These are phyloP conservation scores for Pyrenula aspistea DNA, from an alignment of 495 filamentous ascomycete species.

Conservation along the genomic window DNA sequence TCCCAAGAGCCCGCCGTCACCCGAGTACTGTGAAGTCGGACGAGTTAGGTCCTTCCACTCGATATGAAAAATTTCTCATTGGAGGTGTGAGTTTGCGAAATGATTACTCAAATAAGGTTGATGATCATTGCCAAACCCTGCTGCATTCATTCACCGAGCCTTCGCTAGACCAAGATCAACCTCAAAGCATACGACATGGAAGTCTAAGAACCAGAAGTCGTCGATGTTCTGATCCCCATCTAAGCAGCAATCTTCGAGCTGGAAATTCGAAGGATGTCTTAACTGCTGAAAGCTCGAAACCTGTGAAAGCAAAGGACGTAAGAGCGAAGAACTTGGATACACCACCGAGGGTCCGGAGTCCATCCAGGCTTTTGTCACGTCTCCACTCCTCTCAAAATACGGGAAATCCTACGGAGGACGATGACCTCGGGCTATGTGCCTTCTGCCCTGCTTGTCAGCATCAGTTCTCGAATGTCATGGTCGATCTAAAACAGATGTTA, in stretches of 20 bases:
- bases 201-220: not conserved
- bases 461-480: not conserved
- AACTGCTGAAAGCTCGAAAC: not conserved
- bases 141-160: not conserved
- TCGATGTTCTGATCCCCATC: no score
- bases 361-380: not conserved
- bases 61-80: not conserved
- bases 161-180: not conserved
- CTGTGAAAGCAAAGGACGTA: no score
- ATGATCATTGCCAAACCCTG: not conserved
- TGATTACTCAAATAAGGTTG: not conserved
- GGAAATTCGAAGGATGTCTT: no score
- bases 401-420: not conserved
- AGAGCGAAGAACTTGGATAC: not conserved
- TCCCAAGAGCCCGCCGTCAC: not conserved
- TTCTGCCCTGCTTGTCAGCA: not conserved
- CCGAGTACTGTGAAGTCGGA: not conserved
- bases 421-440: not conserved
- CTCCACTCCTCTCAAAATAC: no score
- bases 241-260: no score
- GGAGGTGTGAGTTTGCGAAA: not conserved
- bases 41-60: not conserved
- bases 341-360: not conserved
- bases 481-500: not conserved
- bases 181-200: not conserved